Evolutionary conservation across 1,284 basidiomycete genomes (phyloP).

Genomic region (Apiotrichum akiyoshidainum): DNA sequence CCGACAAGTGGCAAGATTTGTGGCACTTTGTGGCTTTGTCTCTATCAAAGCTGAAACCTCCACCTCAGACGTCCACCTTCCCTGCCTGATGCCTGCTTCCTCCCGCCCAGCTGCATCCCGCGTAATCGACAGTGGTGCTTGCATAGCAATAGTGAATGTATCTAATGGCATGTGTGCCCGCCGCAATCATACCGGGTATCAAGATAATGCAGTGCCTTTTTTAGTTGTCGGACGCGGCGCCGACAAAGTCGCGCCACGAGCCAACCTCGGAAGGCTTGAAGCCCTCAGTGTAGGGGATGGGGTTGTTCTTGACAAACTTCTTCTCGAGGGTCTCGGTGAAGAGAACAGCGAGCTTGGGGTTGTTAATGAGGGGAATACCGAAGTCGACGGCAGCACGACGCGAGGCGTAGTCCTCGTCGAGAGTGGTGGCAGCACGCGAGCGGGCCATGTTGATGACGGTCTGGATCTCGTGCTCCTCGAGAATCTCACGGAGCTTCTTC

Average conservation of each 20-base stretch:
- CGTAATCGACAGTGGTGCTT: constrained; percentile 9
- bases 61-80: background rate
- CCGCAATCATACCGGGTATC: constrained; percentile 10
- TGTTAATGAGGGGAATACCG: constrained; percentile 78
- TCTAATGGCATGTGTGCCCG: constrained; percentile 11
- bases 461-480: constrained; percentile 91
- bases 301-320: constrained; percentile 80
- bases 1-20: background rate
- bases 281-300: constrained; percentile 81
- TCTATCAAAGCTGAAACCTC: background rate
- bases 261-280: constrained; percentile 88
- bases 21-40: background rate
- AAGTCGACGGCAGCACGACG: constrained; percentile 88
- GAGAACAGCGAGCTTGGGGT: constrained; percentile 80
- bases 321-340: constrained; percentile 86
- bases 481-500: constrained; percentile 75
- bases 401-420: constrained; percentile 96
- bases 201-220: constrained; percentile 5
- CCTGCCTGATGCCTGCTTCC: background rate
- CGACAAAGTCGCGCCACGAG: constrained; percentile 85
- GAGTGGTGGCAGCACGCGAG: constrained; percentile 69
- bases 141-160: constrained; percentile 15
- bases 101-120: no score
- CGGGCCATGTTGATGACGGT: constrained; percentile 92
- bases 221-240: constrained; percentile 43